Conservation (phyloP, 2,329 filamentous ascomycete species). For the Penicillium olsonii region DNA sequence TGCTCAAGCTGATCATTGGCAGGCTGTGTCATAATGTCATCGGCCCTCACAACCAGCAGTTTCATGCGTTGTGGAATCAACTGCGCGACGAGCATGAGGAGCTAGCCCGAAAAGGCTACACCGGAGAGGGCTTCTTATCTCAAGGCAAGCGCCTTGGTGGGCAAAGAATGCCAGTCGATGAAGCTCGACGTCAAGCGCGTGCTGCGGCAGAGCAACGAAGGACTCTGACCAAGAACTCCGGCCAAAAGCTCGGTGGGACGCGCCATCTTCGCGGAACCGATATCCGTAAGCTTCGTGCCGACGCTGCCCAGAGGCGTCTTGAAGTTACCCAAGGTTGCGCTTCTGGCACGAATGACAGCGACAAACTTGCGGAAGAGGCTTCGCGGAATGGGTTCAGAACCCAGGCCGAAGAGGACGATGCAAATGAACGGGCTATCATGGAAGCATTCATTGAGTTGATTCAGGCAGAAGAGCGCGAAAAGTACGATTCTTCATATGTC, state of each 20-base stretch:
- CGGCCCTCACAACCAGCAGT: constrained; percentile 79
- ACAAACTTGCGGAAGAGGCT: constrained; percentile 67
- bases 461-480: constrained; percentile 71
- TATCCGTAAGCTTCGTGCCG: constrained; percentile 70
- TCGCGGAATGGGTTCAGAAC: constrained; percentile 76
- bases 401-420: constrained; percentile 82
- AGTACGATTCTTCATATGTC: constrained; percentile 59
- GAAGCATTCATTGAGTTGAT: constrained; percentile 84
- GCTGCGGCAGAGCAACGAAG: constrained; percentile 72
- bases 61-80: constrained; percentile 86
- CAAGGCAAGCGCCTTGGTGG: constrained; percentile 75
- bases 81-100: constrained; percentile 81
- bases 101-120: constrained; percentile 78
- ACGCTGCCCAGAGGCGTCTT: constrained; percentile 69
- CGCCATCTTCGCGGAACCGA: constrained; percentile 61
- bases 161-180: constrained; percentile 63
- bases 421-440: constrained; percentile 83
- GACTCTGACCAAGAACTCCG: constrained; percentile 61
- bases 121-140: constrained; percentile 83
- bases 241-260: constrained; percentile 71
- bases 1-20: constrained; percentile 12
- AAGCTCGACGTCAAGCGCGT: constrained; percentile 73
- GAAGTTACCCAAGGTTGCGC: constrained; percentile 73
- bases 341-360: constrained; percentile 66
- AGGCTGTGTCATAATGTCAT: constrained; percentile 79